Evolutionary conservation across 257 asterid genomes (phyloP), one percentile per base, ranked within the genome.

Genomic region (Coffea canephora): DNA sequence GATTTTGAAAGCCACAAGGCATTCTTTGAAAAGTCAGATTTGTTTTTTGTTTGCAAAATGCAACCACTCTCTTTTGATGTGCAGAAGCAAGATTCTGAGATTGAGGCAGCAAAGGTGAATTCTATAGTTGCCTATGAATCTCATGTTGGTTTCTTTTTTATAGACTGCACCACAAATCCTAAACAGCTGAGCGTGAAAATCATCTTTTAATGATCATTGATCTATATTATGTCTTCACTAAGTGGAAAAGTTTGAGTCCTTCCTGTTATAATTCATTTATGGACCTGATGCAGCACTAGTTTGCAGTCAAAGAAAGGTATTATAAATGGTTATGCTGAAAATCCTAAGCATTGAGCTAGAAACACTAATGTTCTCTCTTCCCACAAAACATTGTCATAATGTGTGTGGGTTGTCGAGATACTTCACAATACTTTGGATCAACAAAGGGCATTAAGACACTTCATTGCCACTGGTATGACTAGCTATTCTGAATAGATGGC

Each of bases 41-140:
- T 94, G 77, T 94, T 94, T 84, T 94, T 94, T 31, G 84, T 94
- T 80, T 94, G 98, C 90, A 85, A 92, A 93, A 82, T 92, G 83
- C 91, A 85, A 82, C 97, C 98, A 1, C 93, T 92, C 57, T 92
- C 97, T 69, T 79, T 54, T 21, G 89, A 90, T 69, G 90, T 94
- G 80, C 85, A 71, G 52, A 90, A 83, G 62, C 98, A 94, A 85
- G 96, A 91, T 80, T 62, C 87, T 74, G 97, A 94, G 86, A 89
- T 94, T 69, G 95, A 91, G 91, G 97, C 95, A 54, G 97, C 98
- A 76, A 90, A 91, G 98, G 98, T 94, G n/a, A 69, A 46, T 27
- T 73, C 45, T 2, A 16, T 16, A 8, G 25, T 13, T 3, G 3
- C 31, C 14, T 7, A 10, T 31, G 49, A 4, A 68, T 15, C 39